phyloP scores from a whole-genome alignment of 345 rosid species.

The Rhodomyrtus tomentosa region DNA sequence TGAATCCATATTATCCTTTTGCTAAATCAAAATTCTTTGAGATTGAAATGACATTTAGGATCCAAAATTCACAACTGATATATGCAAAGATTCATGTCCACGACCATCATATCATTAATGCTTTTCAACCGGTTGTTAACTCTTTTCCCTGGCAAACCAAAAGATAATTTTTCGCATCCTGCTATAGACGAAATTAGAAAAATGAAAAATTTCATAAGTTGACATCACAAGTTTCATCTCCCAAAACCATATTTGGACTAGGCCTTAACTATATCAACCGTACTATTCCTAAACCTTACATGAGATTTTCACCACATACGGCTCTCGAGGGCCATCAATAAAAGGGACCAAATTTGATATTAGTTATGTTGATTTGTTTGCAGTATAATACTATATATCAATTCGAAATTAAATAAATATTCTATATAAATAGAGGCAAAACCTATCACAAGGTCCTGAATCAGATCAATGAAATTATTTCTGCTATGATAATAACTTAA shows the following conservation, averaged over 20 bases:
- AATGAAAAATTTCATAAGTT: background rate
- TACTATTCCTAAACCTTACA: background rate
- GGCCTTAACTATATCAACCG: background rate
- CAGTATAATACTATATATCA: background rate
- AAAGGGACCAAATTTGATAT: background rate
- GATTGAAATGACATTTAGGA: background rate
- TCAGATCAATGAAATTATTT: too few relatives aligned
- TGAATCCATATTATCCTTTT: background rate
- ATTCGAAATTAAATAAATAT: background rate
- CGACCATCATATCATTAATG: background rate
- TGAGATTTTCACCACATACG: background rate
- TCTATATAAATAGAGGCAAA: background rate
- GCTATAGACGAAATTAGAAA: background rate
- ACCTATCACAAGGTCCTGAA: background rate
- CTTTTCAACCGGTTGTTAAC: too few relatives aligned
- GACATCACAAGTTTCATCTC: background rate
- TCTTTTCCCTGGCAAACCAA: too few relatives aligned
- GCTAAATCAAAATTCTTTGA: background rate
- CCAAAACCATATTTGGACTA: background rate
- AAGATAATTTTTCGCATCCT: too few relatives aligned
- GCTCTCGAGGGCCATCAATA: background rate
- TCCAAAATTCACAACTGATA: background rate
- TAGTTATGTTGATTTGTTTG: background rate
- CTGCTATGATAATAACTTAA: too few relatives aligned
- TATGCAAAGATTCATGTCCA: background rate